These are phyloP conservation scores for Suillus ampliporus DNA, from an alignment of 768 basidiomycete species.

Conservation along the genomic window DNA sequence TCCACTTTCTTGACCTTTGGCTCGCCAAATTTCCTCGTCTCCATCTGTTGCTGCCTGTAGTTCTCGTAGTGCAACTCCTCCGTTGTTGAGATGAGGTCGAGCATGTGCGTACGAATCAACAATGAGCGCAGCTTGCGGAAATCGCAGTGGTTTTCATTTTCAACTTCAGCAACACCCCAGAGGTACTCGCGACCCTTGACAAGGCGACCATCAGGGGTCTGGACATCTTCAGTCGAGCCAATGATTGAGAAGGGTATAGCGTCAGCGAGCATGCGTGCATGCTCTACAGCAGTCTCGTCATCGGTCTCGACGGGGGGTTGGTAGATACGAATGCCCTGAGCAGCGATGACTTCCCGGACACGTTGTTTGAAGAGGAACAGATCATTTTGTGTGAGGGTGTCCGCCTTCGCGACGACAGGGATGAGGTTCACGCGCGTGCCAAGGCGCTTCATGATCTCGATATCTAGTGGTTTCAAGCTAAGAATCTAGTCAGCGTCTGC, in stretches of 20 bases:
- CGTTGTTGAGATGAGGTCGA: constrained; percentile 94
- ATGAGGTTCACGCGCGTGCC: constrained; percentile 98
- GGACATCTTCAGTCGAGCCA: constrained; percentile 94
- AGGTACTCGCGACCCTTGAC: constrained; percentile 99
- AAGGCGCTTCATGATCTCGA: constrained; percentile 99
- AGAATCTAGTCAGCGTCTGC: constrained; percentile 8
- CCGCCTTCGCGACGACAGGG: constrained; percentile 96
- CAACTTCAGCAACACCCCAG: constrained; percentile 99
- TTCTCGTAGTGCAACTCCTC: constrained; percentile 98
- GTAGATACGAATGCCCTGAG: constrained; percentile 96
- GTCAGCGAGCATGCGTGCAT: constrained; percentile 83
- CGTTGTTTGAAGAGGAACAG: constrained; percentile 91
- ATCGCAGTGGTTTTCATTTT: constrained; percentile 99
- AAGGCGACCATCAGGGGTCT: constrained; percentile 84
- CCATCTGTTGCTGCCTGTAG: constrained; percentile 98
- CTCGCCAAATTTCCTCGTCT: constrained; percentile 98
- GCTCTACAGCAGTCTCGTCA: constrained; percentile 85
- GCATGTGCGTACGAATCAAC: constrained; percentile 97
- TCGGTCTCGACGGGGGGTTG: constrained; percentile 91
- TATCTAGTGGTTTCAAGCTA: constrained; percentile 93
- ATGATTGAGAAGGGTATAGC: constrained; percentile 99
- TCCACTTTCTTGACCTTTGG: constrained; percentile 98
- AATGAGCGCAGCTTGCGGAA: constrained; percentile 97
- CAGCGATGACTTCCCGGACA: constrained; percentile 87
- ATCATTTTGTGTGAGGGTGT: constrained; percentile 95